These are phyloP conservation scores for Cucurbita ficifolia DNA, from an alignment of 306 rosid genomes.

Conservation along the genomic window DNA sequence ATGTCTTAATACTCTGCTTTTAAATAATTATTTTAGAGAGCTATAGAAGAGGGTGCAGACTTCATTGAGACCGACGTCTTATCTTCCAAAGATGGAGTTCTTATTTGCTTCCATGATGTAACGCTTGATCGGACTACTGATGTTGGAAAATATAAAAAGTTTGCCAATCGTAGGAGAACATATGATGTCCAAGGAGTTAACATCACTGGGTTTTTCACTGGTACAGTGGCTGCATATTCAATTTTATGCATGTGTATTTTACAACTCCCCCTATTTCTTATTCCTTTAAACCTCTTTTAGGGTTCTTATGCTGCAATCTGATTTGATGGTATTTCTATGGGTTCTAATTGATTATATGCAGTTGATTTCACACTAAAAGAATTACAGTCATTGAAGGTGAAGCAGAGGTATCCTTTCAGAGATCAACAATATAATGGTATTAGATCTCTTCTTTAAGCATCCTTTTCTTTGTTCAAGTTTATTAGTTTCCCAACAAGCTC, in stretches of 20 bases:
- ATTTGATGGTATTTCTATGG: neutral
- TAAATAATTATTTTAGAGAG: conserved; percentile 43
- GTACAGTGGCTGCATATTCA: conserved; percentile 15
- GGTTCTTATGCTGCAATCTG: neutral
- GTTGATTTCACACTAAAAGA: conserved; percentile 83
- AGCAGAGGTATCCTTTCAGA: conserved; percentile 58
- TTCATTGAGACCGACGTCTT: conserved; percentile 84
- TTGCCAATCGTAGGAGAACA: conserved; percentile 63
- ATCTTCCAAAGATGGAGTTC: conserved; percentile 82
- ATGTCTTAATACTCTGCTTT: neutral
- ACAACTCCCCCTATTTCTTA: neutral
- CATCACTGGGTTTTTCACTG: conserved; percentile 59
- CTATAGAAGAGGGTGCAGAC: conserved; percentile 92
- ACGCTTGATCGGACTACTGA: conserved; percentile 66
- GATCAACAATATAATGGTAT: conserved; percentile 76
- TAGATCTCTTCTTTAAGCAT: conserved; percentile 11
- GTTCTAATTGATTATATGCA: conserved; percentile 17
- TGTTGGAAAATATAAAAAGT: conserved; percentile 38
- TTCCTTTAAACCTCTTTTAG: neutral
- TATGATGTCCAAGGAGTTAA: conserved; percentile 62
- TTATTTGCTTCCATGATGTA: conserved; percentile 72
- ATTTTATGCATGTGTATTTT: neutral
- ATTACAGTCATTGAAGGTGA: conserved; percentile 51
- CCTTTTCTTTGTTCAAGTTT: neutral
- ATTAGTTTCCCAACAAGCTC: neutral